Percentiles rank a stretch among this genome's conserved stretches.
Conservation (phyloP, 169 alveolate genomes). For the Plasmodium berghei region DNA sequence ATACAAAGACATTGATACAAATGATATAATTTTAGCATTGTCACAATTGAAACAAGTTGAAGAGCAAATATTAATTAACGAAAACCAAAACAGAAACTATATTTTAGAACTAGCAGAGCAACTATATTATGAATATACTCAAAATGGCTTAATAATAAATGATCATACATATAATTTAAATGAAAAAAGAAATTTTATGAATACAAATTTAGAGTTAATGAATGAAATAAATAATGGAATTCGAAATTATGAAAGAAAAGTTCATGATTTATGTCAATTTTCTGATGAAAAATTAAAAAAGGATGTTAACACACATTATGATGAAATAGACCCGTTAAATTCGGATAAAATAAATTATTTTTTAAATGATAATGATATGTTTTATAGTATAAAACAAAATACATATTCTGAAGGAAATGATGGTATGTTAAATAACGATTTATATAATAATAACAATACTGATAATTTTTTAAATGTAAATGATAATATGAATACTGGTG, state of each 20-base stretch:
- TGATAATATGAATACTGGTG: slow-evolving; percentile 9
- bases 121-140: slow-evolving; percentile 55
- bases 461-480: slow-evolving; percentile 2
- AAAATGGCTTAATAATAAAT: slow-evolving; percentile 39
- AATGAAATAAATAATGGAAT: slow-evolving; percentile 59
- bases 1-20: slow-evolving; percentile 65
- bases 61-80: slow-evolving; percentile 51
- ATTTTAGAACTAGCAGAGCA: slow-evolving; percentile 68
- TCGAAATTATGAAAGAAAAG: slow-evolving; percentile 30
- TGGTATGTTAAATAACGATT: slow-evolving; percentile 5
- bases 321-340: slow-evolving; percentile 10
- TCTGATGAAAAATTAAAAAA: slow-evolving; percentile 9
- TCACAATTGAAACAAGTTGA: slow-evolving; percentile 49
- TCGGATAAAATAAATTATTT: background rate
- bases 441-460: slow-evolving; percentile 8
- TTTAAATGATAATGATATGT: slow-evolving; percentile 29
- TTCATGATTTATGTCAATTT: slow-evolving; percentile 18
- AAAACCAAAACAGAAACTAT: slow-evolving; percentile 44
- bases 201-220: slow-evolving; percentile 37
- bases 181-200: slow-evolving; percentile 26
- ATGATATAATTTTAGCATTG: slow-evolving; percentile 69
- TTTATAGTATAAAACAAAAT: slow-evolving; percentile 21
- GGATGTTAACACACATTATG: background rate
- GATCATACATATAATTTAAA: slow-evolving; percentile 47
- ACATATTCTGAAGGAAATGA: slow-evolving; percentile 11